Percentiles rank a stretch among this genome's conserved stretches.
Evolutionary conservation across 2,329 filamentous ascomycete species (phyloP).

Genomic region (Fonsecaea monophora): DNA sequence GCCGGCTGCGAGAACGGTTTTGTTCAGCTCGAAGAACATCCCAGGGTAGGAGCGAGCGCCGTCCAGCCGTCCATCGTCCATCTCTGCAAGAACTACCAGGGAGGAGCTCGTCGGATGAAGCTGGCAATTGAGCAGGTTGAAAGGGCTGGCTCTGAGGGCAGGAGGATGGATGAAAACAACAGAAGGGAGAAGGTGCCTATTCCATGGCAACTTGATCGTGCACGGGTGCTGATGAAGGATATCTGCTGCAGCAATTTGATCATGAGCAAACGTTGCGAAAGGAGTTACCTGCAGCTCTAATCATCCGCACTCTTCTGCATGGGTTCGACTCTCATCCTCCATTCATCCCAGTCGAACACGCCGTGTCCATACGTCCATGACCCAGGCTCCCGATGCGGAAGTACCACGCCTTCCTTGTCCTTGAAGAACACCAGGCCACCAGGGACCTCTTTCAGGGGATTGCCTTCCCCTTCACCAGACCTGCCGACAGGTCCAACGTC

Average conservation of each 20-base stretch:
- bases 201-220: not conserved
- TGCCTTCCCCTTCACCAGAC: conserved; percentile 35
- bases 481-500: conserved; percentile 37
- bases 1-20: not conserved
- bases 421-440: conserved; percentile 37
- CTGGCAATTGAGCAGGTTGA: not conserved
- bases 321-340: conserved; percentile 15
- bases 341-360: conserved; percentile 34
- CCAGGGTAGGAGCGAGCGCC: not conserved
- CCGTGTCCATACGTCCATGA: conserved; percentile 31
- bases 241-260: too few species aligned
- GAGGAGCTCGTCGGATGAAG: not conserved
- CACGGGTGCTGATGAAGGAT: too few species aligned
- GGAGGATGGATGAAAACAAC: not conserved
- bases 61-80: not conserved
- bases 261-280: not conserved
- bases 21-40: not conserved
- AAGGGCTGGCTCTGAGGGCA: not conserved
- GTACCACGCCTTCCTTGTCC: conserved; percentile 30
- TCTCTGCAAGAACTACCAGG: not conserved
- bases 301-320: not conserved
- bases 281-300: not conserved
- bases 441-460: conserved; percentile 33
- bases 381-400: conserved; percentile 24
- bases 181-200: not conserved